phyloP scores from a whole-genome alignment of 441 rosid species.

The Jatropha multifida region DNA sequence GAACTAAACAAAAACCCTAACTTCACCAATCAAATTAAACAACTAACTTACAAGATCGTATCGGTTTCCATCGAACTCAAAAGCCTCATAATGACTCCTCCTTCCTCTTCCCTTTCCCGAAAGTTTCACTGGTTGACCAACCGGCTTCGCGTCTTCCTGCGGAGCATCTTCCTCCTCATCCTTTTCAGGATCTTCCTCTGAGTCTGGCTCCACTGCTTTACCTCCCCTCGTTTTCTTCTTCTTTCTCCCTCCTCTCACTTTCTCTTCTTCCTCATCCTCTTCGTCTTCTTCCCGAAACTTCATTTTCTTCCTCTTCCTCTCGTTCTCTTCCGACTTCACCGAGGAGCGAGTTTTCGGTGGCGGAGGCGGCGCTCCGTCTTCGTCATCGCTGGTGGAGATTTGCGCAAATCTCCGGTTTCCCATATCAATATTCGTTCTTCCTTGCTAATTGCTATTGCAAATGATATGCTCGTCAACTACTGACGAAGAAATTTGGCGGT shows the following conservation, averaged over 20 bases:
- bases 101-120: conserved; percentile 79
- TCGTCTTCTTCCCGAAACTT: conserved; percentile 28
- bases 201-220: conserved; percentile 24
- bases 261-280: conserved; percentile 19
- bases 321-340: conserved; percentile 31
- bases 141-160: conserved; percentile 78
- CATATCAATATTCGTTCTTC: conserved; percentile 32
- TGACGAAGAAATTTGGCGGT: neutral
- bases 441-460: too few species aligned
- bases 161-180: conserved; percentile 46
- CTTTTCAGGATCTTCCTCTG: conserved; percentile 29
- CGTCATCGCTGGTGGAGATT: conserved; percentile 84
- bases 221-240: conserved; percentile 31
- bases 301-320: conserved; percentile 37
- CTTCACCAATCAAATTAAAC: neutral
- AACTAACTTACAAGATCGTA: conserved; percentile 71
- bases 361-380: conserved; percentile 44
- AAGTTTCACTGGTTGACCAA: conserved; percentile 55
- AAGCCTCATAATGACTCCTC: conserved; percentile 55
- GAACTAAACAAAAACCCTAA: conserved; percentile 3
- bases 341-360: conserved; percentile 39
- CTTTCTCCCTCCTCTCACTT: conserved; percentile 39
- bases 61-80: conserved; percentile 74
- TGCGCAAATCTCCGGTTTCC: conserved; percentile 69
- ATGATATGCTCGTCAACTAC: neutral